These are phyloP conservation scores for Orbilia javanica DNA, from an alignment of 2,329 filamentous ascomycete genomes.

Conservation along the genomic window DNA sequence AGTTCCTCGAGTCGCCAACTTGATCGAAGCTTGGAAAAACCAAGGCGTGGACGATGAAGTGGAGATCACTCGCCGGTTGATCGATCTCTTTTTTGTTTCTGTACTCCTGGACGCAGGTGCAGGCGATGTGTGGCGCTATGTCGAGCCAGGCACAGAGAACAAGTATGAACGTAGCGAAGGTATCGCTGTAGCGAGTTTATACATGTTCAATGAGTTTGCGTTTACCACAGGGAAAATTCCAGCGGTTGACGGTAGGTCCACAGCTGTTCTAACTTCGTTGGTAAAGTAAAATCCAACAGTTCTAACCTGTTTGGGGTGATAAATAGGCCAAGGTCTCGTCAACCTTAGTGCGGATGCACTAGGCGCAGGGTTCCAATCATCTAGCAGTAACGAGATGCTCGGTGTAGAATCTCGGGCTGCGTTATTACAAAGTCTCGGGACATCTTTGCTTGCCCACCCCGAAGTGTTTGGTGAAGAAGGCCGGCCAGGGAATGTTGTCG, in stretches of 20 bases:
- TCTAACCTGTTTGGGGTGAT: conserved; percentile 80
- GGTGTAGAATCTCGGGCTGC: conserved; percentile 74
- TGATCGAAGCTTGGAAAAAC: conserved; percentile 77
- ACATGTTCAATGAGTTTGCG: conserved; percentile 71
- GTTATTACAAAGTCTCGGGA: conserved; percentile 88
- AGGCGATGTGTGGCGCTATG: conserved; percentile 91
- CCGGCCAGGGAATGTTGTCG: conserved; percentile 40
- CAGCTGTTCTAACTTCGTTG: background rate
- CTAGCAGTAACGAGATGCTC: conserved; percentile 67
- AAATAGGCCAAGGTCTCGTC: conserved; percentile 76
- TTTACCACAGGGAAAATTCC: conserved; percentile 83
- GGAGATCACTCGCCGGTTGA: conserved; percentile 79
- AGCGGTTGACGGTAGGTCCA: conserved; percentile 87
- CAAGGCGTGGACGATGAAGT: conserved; percentile 73
- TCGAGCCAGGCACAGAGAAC: conserved; percentile 86
- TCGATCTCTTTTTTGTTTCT: conserved; percentile 83
- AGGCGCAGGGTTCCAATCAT: conserved; percentile 67
- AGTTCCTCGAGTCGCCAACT: conserved; percentile 77
- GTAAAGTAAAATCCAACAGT: conserved; percentile 83
- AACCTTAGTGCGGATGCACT: conserved; percentile 64
- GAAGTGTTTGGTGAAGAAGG: conserved; percentile 26
- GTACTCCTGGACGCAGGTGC: conserved; percentile 89
- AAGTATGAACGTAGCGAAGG: conserved; percentile 88
- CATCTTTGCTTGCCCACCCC: conserved; percentile 77
- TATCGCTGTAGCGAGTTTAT: conserved; percentile 78